Percentiles rank a stretch among this genome's conserved stretches.
phyloP scores from a whole-genome alignment of 352 stramenopile species.

The Pythium volutum region DNA sequence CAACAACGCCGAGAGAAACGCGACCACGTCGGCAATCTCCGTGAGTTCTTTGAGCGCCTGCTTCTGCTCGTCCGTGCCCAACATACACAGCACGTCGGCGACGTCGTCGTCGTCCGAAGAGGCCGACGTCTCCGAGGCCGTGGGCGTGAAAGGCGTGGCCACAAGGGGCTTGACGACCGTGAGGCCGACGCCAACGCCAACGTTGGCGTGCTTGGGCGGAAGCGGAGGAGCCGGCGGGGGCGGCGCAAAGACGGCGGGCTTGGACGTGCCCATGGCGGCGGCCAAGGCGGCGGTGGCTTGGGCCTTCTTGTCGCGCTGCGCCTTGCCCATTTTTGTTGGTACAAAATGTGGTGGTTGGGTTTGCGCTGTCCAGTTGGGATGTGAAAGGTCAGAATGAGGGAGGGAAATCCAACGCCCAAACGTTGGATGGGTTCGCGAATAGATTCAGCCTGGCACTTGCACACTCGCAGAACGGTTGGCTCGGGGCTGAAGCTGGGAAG shows the following conservation, averaged over 20 bases:
- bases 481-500: neutral
- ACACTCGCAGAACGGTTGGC: neutral
- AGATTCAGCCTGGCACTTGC: neutral
- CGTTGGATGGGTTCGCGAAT: neutral
- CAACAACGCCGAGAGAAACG: slow-evolving; percentile 39
- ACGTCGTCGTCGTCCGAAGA: slow-evolving; percentile 29
- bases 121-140: slow-evolving; percentile 11
- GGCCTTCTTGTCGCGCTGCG: slow-evolving; percentile 57
- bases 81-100: slow-evolving; percentile 26
- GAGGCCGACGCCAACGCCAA: neutral
- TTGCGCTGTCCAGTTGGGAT: slow-evolving; percentile 1
- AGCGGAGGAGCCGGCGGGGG: slow-evolving; percentile 25
- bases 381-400: slow-evolving; percentile 1
- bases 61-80: slow-evolving; percentile 44
- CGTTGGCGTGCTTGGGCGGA: slow-evolving; percentile 8
- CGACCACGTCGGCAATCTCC: slow-evolving; percentile 33
- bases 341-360: neutral
- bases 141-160: slow-evolving; percentile 17
- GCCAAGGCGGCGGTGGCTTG: slow-evolving; percentile 45
- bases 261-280: slow-evolving; percentile 29
- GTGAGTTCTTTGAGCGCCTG: slow-evolving; percentile 31
- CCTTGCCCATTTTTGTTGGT: slow-evolving; percentile 55
- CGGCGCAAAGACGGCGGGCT: slow-evolving; percentile 34
- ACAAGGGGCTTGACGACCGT: slow-evolving; percentile 7
- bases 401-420: neutral